Conservation (phyloP, 2,329 filamentous ascomycete species). For the Aphanocladium album region DNA sequence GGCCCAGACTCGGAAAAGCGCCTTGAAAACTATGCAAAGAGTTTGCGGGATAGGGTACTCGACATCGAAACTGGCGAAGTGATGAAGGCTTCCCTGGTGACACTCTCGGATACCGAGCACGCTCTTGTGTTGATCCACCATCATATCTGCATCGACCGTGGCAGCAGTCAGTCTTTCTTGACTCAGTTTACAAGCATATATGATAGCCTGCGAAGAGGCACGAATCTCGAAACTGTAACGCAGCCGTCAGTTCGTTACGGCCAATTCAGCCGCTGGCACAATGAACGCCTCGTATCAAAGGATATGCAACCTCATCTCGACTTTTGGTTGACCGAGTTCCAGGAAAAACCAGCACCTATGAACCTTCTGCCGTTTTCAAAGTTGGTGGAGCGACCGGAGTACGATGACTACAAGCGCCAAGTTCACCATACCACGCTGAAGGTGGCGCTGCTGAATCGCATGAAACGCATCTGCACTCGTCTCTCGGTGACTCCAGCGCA, state of each 20-base stretch:
- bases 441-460: conserved; percentile 20
- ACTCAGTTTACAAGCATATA: conserved; percentile 20
- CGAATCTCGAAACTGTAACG: conserved; percentile 19
- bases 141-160: conserved; percentile 22
- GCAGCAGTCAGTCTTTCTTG: conserved; percentile 18
- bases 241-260: conserved; percentile 19
- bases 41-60: conserved; percentile 16
- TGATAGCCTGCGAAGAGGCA: conserved; percentile 17
- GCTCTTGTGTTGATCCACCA: conserved; percentile 20
- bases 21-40: conserved; percentile 17
- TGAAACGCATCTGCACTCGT: conserved; percentile 22
- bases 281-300: conserved; percentile 20
- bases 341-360: conserved; percentile 17
- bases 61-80: conserved; percentile 21
- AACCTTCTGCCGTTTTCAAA: conserved; percentile 22
- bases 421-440: conserved; percentile 19
- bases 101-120: conserved; percentile 19
- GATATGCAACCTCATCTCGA: conserved; percentile 21
- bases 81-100: conserved; percentile 18
- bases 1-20: conserved; percentile 13
- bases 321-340: conserved; percentile 21
- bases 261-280: conserved; percentile 19
- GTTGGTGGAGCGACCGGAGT: conserved; percentile 14
- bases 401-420: conserved; percentile 18
- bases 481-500: conserved; percentile 21